A percentile compares a stretch with the other conserved stretches of the same genome.
Evolutionary conservation across 345 rosid genomes (phyloP).

Genomic region (Lepidium aucheri): DNA sequence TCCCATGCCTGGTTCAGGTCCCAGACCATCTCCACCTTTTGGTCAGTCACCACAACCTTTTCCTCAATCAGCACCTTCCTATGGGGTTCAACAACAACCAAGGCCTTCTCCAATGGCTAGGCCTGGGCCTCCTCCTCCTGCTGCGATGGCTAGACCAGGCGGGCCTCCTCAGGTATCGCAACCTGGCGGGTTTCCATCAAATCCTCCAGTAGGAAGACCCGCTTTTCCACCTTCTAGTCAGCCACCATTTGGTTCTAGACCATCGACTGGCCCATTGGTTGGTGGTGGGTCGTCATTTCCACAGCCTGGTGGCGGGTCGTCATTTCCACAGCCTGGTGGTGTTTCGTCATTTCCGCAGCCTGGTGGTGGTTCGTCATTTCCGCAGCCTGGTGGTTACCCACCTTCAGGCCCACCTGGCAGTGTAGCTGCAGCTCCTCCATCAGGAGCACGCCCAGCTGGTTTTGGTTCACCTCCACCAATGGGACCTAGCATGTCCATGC

Average conservation of each 20-base stretch:
- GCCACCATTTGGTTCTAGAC: constrained; percentile 41
- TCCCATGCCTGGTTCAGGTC: constrained; percentile 38
- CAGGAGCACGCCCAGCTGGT: constrained; percentile 22
- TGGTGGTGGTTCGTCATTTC: not conserved
- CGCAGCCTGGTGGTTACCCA: constrained; percentile 11
- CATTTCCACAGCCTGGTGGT: not conserved
- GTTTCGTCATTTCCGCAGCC: not conserved
- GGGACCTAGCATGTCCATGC: constrained; percentile 17
- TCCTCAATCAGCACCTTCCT: constrained; percentile 46
- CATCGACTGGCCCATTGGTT: not conserved
- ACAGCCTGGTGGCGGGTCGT: not conserved
- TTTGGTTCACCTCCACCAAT: constrained; percentile 29
- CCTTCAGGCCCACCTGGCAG: constrained; percentile 13
- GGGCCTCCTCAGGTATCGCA: constrained; percentile 37
- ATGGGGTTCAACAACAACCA: constrained; percentile 18
- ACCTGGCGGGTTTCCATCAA: constrained; percentile 39
- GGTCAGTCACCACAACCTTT: constrained; percentile 17
- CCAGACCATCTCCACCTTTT: constrained; percentile 49
- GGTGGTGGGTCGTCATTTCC: not conserved
- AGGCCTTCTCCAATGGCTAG: constrained; percentile 54
- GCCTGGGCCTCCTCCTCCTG: constrained; percentile 50
- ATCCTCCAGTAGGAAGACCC: constrained; percentile 44
- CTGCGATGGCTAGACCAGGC: constrained; percentile 33
- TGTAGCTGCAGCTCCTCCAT: constrained; percentile 16
- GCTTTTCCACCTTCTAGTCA: constrained; percentile 38